These are phyloP conservation scores for Teunomyces gatunensis DNA, from an alignment of 805 yeast genomes.

Conservation along the genomic window DNA sequence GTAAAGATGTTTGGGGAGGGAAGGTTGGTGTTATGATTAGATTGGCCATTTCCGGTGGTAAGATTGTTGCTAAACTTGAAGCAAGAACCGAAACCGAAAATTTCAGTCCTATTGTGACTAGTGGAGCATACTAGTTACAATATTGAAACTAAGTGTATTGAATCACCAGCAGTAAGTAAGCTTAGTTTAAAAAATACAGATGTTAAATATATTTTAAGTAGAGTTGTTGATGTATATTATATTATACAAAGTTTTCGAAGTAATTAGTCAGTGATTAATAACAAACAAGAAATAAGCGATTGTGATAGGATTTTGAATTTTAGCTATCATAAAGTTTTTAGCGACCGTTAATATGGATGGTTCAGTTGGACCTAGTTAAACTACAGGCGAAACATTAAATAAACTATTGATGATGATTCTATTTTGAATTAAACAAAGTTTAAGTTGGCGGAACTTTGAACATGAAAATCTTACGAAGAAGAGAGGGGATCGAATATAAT, in stretches of 20 bases:
- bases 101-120: constrained; percentile 51
- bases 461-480: too few species aligned
- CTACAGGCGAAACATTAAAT: too few species aligned
- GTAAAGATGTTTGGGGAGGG: constrained; percentile 66
- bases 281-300: too few species aligned
- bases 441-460: too few species aligned
- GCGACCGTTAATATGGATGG: too few species aligned
- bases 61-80: constrained; percentile 57
- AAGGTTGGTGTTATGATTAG: constrained; percentile 51
- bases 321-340: too few species aligned
- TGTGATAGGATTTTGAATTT: too few species aligned
- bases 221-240: not conserved
- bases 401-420: too few species aligned
- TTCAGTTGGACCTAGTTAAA: too few species aligned
- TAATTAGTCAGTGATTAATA: not conserved
- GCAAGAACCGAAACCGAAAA: constrained; percentile 47
- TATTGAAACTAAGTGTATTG: not conserved
- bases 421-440: too few species aligned
- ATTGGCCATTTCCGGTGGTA: constrained; percentile 53
- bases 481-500: too few species aligned
- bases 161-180: not conserved
- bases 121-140: constrained; percentile 13
- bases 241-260: not conserved
- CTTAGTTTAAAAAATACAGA: not conserved
- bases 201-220: not conserved